A percentile compares a stretch with the other conserved stretches of the same genome.
Evolutionary conservation across 2,329 filamentous ascomycete genomes (phyloP).

Genomic region (Calycina herbarum): DNA sequence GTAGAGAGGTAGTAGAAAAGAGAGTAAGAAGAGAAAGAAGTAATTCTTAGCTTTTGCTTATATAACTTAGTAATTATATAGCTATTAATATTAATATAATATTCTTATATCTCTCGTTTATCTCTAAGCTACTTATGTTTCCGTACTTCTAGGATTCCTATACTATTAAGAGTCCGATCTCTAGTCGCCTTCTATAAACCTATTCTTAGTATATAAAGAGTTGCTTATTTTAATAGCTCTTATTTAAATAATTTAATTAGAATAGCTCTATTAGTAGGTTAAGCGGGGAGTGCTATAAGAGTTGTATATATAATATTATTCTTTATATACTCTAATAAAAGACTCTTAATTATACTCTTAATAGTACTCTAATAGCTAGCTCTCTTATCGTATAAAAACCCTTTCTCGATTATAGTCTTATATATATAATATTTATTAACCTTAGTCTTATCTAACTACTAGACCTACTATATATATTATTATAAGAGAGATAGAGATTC

Average conservation of each 20-base stretch:
- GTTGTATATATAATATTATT: not conserved
- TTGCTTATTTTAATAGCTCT: too few species aligned
- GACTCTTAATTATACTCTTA: not conserved
- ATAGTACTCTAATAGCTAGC: not conserved
- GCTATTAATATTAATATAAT: not conserved
- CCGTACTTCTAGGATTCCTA: conserved; percentile 5
- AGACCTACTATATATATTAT: conserved; percentile 12
- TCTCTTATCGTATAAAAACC: conserved; percentile 8
- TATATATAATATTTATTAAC: not conserved
- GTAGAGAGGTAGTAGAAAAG: not conserved
- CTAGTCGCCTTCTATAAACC: conserved; percentile 1
- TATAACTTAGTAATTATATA: not conserved
- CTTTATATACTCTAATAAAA: not conserved
- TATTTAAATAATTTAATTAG: not conserved
- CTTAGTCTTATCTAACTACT: conserved; percentile 11
- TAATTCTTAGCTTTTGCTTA: not conserved
- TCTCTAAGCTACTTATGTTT: conserved; percentile 5
- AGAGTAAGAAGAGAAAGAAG: not conserved
- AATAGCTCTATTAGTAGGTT: not conserved
- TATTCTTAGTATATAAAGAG: not conserved
- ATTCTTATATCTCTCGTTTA: not conserved
- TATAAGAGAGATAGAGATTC: conserved; percentile 7
- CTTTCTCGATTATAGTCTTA: conserved; percentile 11
- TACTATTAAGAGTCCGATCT: conserved; percentile 4
- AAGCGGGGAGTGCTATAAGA: not conserved